Evolutionary conservation across 345 rosid species (phyloP), one percentile per base, ranked within the genome.

Genomic region (Erodium maritimum): DNA sequence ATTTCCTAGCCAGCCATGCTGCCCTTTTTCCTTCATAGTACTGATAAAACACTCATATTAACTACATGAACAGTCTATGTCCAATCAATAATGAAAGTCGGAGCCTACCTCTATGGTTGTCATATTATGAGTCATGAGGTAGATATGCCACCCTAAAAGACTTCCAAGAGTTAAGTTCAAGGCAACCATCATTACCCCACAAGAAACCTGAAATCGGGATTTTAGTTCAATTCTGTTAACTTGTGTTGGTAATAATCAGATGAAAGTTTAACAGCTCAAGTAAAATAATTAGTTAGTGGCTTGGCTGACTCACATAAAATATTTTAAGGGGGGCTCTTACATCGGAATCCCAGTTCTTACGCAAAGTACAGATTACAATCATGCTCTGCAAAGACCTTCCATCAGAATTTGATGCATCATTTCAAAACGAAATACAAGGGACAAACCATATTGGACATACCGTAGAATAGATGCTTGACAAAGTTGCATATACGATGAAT

Each of bases 91-190:
- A 9, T 1, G 16, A 50, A 55, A 52, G 13, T n/a, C 19, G 33
- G 48, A 61, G 22, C 50, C 5, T 61, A 85, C 95, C 94, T 91
- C 96, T 63, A 82, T 85, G 48, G 91, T 86, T 52, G 95, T 88
- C 97, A 85, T 79, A 69, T 86, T 86, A 58, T 61, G 84, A 55
- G 80, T 60, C 13, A 80, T 62, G 52, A 91, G 95, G 72, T 83
- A 88, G 61, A 85, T 73, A 73, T 91, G 96, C 89, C 88, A 88
- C 67, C 78, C 86, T 67, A 87, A 70, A 52, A 91, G 83, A 68
- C 85, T 77, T 57, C 85, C 90, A 22, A 87, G 72, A 23, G 77
- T 74, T 34, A 69, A 45, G 64, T 75, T 68, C 73, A 87, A 66
- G 52, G 69, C 75, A 24, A 72, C 7, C 80, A 73, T 63, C 69